Base-by-base conservation (phyloP, 2,329 filamentous ascomycete genomes). In the Dothiorella sarmentorum region DNA sequence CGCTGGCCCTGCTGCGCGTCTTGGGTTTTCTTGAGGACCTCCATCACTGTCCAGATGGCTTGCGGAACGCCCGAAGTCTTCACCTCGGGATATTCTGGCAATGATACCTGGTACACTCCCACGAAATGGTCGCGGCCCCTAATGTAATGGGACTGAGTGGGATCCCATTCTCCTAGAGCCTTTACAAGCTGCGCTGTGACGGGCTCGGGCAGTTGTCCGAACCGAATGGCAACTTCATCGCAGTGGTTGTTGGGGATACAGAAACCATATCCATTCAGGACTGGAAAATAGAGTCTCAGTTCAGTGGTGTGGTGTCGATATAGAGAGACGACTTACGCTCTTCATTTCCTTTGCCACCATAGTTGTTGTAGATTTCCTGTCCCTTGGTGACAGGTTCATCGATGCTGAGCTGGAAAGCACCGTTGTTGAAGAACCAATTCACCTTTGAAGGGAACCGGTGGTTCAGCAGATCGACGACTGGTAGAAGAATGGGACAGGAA, bases 241-340 rank as follows among this genome's bases (percentile, higher is more conserved):
- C 76, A 71, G 0, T 76, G 76, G 37, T 81, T 82, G 40, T 76
- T 62, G 5, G 67, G 65, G 13, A 80, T 70, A 60, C 75, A 78
- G 66, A 82, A 82, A 3, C 80, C 80, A 59, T 82, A 82, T 3
- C 80, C 79, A 44, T 80, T 73, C 2, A 82, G 68, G 2, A 82
- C 66, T 69, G n/a, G 40, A 35, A 7, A 13, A 37, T 5, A 53
- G 18, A 51, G 13, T 7, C 10, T 29, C 7, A 13, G 22, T 53
- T 43, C 42, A n/a, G 24, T 7, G 22, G 11, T 7, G 15, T 52
- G 2, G 22, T 22, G 10, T 40, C 13, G 53, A 31, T 11, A 15
- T 22, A 18, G 22, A 22, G 13, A 7, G 37, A 10, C 9, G 20
- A 63, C 64, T 56, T 60, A 69, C 68, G 67, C 63, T 82, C 79